Percentiles rank a stretch among this genome's conserved stretches.
phyloP scores from a whole-genome alignment of 257 asterid genomes.

The Fraxinus cuspidata region DNA sequence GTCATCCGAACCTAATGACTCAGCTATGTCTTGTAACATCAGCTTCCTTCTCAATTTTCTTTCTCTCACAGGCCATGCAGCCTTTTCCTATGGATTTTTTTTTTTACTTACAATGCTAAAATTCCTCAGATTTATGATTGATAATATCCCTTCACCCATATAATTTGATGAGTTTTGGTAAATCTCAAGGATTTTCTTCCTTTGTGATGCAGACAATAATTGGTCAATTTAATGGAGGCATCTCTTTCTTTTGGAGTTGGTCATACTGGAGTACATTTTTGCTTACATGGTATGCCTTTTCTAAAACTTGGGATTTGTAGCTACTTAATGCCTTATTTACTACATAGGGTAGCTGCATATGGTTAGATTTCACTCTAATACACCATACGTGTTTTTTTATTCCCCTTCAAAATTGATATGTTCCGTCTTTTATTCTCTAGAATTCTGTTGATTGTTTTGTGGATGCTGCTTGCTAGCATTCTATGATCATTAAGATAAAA shows the following conservation, averaged over 20 bases:
- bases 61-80: slow-evolving; percentile 1
- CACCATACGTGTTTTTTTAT: not conserved
- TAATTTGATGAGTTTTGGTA: not conserved
- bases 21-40: not conserved
- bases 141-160: not conserved
- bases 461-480: not conserved
- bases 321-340: slow-evolving; percentile 12
- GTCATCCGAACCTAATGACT: not conserved
- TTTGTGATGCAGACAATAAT: slow-evolving; percentile 64
- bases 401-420: slow-evolving; percentile 8
- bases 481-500: not conserved
- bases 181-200: slow-evolving; percentile 23
- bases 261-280: slow-evolving; percentile 99
- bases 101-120: not conserved
- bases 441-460: not conserved
- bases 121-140: slow-evolving; percentile 14
- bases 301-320: slow-evolving; percentile 1
- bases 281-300: slow-evolving; percentile 77
- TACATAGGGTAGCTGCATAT: slow-evolving; percentile 1
- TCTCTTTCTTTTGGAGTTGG: slow-evolving; percentile 99
- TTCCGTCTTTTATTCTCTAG: not conserved
- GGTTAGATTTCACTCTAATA: slow-evolving; percentile 1
- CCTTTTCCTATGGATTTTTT: not conserved
- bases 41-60: slow-evolving; percentile 4
- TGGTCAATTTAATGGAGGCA: slow-evolving; percentile 78